These are phyloP conservation scores for Penicillium sp. DNA, from an alignment of 2,329 filamentous ascomycete genomes.

Conservation along the genomic window DNA sequence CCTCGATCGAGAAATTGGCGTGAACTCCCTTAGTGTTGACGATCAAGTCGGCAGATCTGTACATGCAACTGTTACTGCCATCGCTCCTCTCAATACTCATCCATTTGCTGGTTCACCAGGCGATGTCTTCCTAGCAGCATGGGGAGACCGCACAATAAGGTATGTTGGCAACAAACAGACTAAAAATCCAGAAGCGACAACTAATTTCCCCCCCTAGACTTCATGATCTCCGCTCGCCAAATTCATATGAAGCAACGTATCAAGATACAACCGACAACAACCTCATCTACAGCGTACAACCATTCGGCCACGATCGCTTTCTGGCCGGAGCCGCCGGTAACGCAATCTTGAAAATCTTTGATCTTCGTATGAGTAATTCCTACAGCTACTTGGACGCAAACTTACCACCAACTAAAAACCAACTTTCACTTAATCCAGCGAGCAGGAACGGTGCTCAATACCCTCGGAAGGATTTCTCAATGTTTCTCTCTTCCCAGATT, in stretches of 20 bases:
- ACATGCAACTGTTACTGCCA: slow-evolving; percentile 35
- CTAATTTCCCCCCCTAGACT: slow-evolving; percentile 40
- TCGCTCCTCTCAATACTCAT: slow-evolving; percentile 36
- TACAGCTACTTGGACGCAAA: slow-evolving; percentile 36
- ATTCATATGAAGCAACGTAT: slow-evolving; percentile 51
- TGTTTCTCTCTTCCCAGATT: slow-evolving; percentile 41
- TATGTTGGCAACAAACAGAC: slow-evolving; percentile 14
- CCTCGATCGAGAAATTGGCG: slow-evolving; percentile 37
- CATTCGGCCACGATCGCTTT: slow-evolving; percentile 58
- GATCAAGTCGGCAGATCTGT: slow-evolving; percentile 19
- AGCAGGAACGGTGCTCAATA: neutral
- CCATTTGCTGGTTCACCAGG: slow-evolving; percentile 35
- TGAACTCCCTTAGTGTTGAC: slow-evolving; percentile 34
- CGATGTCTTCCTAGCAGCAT: slow-evolving; percentile 60
- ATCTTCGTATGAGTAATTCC: slow-evolving; percentile 54
- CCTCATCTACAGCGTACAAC: slow-evolving; percentile 59
- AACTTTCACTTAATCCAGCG: neutral
- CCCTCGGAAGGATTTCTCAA: slow-evolving; percentile 41
- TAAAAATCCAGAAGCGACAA: neutral
- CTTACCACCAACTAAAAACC: neutral
- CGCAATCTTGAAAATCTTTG: slow-evolving; percentile 62
- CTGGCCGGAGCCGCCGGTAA: slow-evolving; percentile 59
- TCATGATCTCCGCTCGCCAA: slow-evolving; percentile 60
- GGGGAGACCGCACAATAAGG: slow-evolving; percentile 57
- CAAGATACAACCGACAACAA: slow-evolving; percentile 59